These are phyloP conservation scores for Wallacemonas sp. DNA, from an alignment of 208 protist genomes.

Conservation along the genomic window DNA sequence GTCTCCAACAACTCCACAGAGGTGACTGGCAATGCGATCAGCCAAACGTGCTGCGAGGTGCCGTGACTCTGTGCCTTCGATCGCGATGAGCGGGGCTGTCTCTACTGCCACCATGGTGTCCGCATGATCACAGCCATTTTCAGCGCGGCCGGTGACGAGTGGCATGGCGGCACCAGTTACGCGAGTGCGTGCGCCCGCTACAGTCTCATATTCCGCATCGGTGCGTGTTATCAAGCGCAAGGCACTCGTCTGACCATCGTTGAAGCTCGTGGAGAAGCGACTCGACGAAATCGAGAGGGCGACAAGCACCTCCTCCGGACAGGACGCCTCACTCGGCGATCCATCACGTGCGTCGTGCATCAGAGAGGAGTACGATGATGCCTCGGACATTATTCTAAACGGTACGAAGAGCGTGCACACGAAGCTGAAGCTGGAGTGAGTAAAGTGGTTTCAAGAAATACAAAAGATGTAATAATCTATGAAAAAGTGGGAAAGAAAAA, in stretches of 20 bases:
- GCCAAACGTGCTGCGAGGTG: too few relatives aligned
- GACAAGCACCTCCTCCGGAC: too few relatives aligned
- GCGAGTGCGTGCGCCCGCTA: too few relatives aligned
- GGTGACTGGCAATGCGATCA: background rate
- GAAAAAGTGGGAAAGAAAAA: slow-evolving; percentile 6
- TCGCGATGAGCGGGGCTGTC: background rate
- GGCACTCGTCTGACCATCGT: background rate
- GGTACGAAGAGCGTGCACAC: background rate
- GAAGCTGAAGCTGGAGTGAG: background rate
- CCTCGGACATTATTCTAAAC: background rate
- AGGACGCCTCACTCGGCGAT: too few relatives aligned
- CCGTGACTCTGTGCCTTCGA: background rate
- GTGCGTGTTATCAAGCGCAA: background rate
- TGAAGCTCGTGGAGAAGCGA: slow-evolving; percentile 13
- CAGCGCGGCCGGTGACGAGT: too few relatives aligned
- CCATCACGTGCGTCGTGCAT: background rate
- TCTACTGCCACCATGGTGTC: background rate
- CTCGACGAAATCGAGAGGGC: background rate
- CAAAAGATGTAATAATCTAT: slow-evolving; percentile 8
- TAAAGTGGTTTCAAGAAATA: background rate
- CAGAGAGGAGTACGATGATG: background rate
- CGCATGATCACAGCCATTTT: too few relatives aligned
- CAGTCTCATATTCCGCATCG: too few relatives aligned
- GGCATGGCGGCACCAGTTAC: too few relatives aligned
- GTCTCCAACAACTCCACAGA: too few relatives aligned